Evolutionary conservation across 352 stramenopile species (phyloP).

Genomic region (Elongisporangium anandrum): DNA sequence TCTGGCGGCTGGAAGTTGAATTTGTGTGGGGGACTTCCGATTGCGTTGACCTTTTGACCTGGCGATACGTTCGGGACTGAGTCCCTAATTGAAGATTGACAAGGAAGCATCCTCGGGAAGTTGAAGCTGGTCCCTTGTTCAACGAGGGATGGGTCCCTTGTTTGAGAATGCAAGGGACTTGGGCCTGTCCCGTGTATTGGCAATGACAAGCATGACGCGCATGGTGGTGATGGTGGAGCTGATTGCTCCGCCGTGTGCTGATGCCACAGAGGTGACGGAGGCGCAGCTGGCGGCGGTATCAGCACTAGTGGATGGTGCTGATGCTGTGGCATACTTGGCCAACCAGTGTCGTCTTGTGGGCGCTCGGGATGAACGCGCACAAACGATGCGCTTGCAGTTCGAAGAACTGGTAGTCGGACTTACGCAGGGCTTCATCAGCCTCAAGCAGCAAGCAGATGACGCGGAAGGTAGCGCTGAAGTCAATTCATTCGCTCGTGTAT

Average conservation of each 20-base stretch:
- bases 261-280: constrained; percentile 14
- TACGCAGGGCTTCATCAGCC: constrained; percentile 24
- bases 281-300: constrained; percentile 1
- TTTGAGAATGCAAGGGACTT: not conserved
- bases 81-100: constrained; percentile 9
- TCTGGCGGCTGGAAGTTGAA: not conserved
- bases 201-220: not conserved
- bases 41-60: constrained; percentile 5
- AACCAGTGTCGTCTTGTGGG: constrained; percentile 19
- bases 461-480: not conserved
- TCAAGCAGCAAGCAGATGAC: constrained; percentile 11
- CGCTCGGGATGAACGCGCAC: not conserved
- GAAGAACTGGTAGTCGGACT: constrained; percentile 45
- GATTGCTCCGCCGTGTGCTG: constrained; percentile 3
- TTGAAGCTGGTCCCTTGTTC: not conserved
- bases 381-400: constrained; percentile 31
- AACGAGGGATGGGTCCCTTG: not conserved
- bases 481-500: not conserved
- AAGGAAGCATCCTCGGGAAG: not conserved
- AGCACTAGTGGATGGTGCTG: constrained; percentile 12
- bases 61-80: not conserved
- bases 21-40: not conserved
- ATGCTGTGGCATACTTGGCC: constrained; percentile 14
- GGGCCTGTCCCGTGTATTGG: not conserved
- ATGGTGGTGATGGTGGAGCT: not conserved